Evolutionary conservation across 2,329 filamentous ascomycete genomes (phyloP).

Genomic region (Bipolaris cookei): DNA sequence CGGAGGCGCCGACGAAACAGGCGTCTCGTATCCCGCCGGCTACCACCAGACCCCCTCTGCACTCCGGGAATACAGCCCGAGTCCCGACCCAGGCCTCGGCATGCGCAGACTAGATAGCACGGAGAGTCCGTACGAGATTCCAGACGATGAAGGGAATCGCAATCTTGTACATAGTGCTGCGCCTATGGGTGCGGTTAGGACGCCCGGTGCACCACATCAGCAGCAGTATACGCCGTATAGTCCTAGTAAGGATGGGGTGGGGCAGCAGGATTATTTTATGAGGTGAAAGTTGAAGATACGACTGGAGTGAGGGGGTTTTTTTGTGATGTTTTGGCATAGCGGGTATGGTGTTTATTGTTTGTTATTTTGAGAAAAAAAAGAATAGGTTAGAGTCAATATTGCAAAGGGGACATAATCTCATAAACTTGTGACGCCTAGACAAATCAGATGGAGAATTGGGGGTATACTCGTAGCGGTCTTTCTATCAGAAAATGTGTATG

Average conservation of each 20-base stretch:
- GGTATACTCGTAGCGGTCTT: no score
- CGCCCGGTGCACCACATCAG: background rate
- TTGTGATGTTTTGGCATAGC: no score
- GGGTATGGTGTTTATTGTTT: no score
- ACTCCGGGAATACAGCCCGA: conserved; percentile 53
- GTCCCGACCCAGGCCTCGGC: conserved; percentile 34
- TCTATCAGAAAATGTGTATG: no score
- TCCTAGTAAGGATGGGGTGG: conserved; percentile 27
- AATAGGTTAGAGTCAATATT: no score
- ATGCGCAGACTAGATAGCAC: conserved; percentile 26
- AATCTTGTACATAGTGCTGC: conserved; percentile 40
- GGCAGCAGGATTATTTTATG: conserved; percentile 31
- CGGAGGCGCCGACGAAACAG: conserved; percentile 37
- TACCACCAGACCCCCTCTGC: conserved; percentile 55
- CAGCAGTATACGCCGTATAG: conserved; percentile 39
- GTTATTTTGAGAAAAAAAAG: no score
- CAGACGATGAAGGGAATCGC: conserved; percentile 29
- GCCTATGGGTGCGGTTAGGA: conserved; percentile 37
- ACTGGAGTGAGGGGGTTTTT: no score
- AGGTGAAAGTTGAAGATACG: no score
- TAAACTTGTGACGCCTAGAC: no score
- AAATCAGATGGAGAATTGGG: no score
- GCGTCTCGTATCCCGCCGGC: conserved; percentile 54
- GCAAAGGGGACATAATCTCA: no score
- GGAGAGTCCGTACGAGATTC: conserved; percentile 32